A percentile compares a stretch with the other conserved stretches of the same genome.
Evolutionary conservation across 768 basidiomycete genomes (phyloP).

Genomic region (Tricholoma terreum): DNA sequence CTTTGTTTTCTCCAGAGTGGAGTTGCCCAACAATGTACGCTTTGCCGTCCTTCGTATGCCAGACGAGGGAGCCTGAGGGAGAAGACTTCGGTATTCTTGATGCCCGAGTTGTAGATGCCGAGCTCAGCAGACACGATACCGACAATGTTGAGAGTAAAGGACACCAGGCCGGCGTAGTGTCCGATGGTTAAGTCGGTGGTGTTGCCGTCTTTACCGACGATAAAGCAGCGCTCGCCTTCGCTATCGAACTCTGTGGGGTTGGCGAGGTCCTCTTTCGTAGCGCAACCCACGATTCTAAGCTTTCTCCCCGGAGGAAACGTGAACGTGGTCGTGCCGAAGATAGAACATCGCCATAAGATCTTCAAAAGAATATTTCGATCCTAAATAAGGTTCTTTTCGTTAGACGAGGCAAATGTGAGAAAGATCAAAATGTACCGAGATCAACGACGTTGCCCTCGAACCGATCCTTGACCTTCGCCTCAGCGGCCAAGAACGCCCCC

Average conservation of each 20-base stretch:
- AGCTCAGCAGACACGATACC: constrained; percentile 18
- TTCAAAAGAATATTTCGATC: constrained; percentile 13
- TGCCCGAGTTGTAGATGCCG: constrained; percentile 27
- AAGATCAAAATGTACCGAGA: constrained; percentile 25
- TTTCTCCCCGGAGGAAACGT: constrained; percentile 13
- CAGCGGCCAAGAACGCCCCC: constrained; percentile 16
- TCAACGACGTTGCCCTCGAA: constrained; percentile 32
- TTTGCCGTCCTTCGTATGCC: constrained; percentile 18
- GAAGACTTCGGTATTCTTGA: constrained; percentile 19
- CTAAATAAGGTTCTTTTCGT: constrained; percentile 22
- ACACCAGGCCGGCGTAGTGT: constrained; percentile 29
- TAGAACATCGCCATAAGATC: constrained; percentile 9
- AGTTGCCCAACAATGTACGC: constrained; percentile 26
- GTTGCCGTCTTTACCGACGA: constrained; percentile 35
- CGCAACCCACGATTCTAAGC: constrained; percentile 18
- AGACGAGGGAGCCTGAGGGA: constrained; percentile 30
- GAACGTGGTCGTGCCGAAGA: constrained; percentile 12
- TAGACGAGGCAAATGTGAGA: constrained; percentile 19
- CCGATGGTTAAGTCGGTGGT: too few species aligned
- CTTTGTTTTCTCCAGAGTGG: constrained; percentile 25
- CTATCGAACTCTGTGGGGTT: constrained; percentile 12
- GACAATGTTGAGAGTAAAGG: constrained; percentile 20
- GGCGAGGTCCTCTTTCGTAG: constrained; percentile 15
- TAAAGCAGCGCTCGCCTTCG: constrained; percentile 27
- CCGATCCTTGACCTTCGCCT: constrained; percentile 21